Base-by-base conservation (phyloP, 2,329 filamentous ascomycete genomes). In the Ascocoryne sarcoides region DNA sequence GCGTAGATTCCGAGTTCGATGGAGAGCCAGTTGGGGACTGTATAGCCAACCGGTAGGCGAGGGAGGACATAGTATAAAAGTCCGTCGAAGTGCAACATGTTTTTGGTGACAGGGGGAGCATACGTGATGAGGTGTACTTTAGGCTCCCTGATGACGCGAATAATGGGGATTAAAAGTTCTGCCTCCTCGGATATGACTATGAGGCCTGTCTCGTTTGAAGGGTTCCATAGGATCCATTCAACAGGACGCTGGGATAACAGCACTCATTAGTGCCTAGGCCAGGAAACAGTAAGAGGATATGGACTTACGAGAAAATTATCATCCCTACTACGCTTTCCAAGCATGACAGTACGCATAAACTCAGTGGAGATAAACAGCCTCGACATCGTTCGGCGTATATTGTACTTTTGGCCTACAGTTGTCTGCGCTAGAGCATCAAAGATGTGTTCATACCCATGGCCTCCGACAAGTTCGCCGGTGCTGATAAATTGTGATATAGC, bases 181-280 rank as follows among this genome's bases (percentile, higher is more conserved):
- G 70, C 75, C 53, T 84, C 79, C 47, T 84, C 79, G 0, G 77
- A 72, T 18, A 73, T 75, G 2, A 84, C 53, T 2, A 83, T 54
- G 0, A 84, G 46, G 0, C 69, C 79, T 0, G 63, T 69, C 8
- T 71, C 52, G 0, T 61, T 61, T 0, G 48, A 14, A 0, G 49
- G 50, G 43, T 68, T 73, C 69, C 71, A 80, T 0, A 84, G 55
- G 2, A 84, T 52, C 77, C 76, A 84, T 19, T 77, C 71, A 0
- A 80, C 72, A 0, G 71, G 59, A 1, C 69, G 65, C 48, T 49
- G 32, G 41, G 21, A 49, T 26, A n/a, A 20, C 19, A 28, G 17
- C 32, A 36, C 8, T 19, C 29, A 32, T 5, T n/a, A 39, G 5
- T 18, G 18, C 16, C 15, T 12, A n/a, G 9, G n/a, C 28, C 10